Conservation (phyloP, 2,329 filamentous ascomycete species). For the Paecilomyces sp. region DNA sequence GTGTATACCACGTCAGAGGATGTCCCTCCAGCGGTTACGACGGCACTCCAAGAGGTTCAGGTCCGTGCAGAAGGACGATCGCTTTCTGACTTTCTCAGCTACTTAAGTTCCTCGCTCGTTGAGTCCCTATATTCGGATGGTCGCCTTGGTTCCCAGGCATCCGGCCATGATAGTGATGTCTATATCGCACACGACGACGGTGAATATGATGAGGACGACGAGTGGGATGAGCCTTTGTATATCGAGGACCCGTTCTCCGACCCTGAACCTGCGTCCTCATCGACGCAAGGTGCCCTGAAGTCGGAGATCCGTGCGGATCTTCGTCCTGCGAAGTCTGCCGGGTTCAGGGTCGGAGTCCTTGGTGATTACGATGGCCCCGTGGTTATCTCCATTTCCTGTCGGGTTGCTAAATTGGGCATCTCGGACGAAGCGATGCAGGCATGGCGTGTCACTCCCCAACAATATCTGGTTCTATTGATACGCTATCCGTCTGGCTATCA, state of each 20-base stretch:
- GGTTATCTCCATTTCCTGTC: conserved; percentile 61
- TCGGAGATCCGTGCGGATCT: conserved; percentile 55
- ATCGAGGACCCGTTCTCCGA: conserved; percentile 8
- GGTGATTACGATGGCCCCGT: conserved; percentile 44
- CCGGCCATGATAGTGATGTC: conserved; percentile 17
- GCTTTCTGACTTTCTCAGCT: conserved; percentile 43
- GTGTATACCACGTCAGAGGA: conserved; percentile 46
- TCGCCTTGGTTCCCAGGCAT: conserved; percentile 2
- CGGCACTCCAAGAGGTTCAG: conserved; percentile 40
- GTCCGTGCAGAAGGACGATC: conserved; percentile 36
- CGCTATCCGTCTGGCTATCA: conserved; percentile 58
- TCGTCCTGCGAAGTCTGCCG: conserved; percentile 51
- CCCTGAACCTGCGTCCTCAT: conserved; percentile 6
- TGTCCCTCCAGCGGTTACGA: conserved; percentile 17
- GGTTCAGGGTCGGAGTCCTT: conserved; percentile 63
- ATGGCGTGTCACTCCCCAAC: conserved; percentile 4
- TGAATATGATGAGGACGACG: conserved; percentile 21
- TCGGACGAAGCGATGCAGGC: conserved; percentile 14
- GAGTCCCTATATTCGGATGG: conserved; percentile 13
- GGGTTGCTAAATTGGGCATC: conserved; percentile 47
- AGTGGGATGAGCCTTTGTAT: conserved; percentile 3
- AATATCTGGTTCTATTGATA: conserved; percentile 63
- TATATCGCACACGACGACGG: conserved; percentile 28
- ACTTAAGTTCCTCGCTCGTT: conserved; percentile 35
- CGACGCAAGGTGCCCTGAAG: conserved; percentile 5